Base-by-base conservation (phyloP, 2,329 filamentous ascomycete genomes). In the Diplocarpon rosae region DNA sequence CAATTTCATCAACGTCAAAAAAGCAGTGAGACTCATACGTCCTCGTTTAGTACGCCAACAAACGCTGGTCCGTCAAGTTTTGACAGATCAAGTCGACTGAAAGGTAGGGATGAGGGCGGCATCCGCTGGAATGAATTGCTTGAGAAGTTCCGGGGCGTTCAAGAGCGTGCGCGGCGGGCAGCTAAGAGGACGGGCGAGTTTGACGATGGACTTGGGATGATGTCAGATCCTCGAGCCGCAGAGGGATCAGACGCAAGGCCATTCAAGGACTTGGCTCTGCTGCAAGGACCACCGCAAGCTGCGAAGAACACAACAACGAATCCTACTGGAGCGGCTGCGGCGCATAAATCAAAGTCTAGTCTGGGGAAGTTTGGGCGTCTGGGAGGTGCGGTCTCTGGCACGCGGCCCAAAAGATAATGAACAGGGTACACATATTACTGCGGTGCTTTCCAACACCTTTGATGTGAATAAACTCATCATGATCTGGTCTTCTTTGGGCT, bases 101-200 rank as follows among this genome's bases (percentile, higher is more conserved):
- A 95, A 76, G 62, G 78, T 76, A 39, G 89, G 44, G 86, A 93
- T 52, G 89, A 95, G 44, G 78, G 77, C 43, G 80, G 78, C 29
- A 94, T 98, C 55, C 82, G 84, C 44, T 98, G 92, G 92, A 78
- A 76, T 2, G 92, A 98, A 56, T 72, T 98, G 30, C 73, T 98
- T 5, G 92, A 98, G 52, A 95, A 95, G 60, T 98, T 98, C 66
- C 85, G 85, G 54, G 78, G 74, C 42, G 90, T 93, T 1, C 92
- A 98, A 60, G 92, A 98, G 55, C 80, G 78, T 48, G 84, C 89
- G 5, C 76, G 88, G 43, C 74, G 87, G 42, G 71, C 77, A 11
- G 71, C 77, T 11, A 82, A 87, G 58, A 70, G 79, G 47, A 64
- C 66, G 62, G 68, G 49, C 59, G 56, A 65, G 16, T 55, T 75